Conservation (phyloP, 148 eudicot species). For the Arbutus unedo region DNA sequence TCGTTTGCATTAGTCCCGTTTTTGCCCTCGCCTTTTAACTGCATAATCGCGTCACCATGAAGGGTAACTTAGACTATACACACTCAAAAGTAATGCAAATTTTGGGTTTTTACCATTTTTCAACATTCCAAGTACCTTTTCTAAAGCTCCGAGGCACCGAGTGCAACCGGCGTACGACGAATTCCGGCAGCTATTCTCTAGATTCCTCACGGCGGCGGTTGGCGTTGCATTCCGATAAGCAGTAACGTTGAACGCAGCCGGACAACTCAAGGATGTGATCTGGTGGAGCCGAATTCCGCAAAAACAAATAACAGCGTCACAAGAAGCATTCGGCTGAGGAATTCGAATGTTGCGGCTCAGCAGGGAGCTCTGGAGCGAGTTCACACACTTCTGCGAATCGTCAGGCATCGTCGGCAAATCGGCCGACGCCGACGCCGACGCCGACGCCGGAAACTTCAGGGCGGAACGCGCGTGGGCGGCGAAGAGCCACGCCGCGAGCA, state of each 20-base stretch:
- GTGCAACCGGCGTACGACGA: slow-evolving; percentile 91
- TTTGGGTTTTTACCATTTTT: too few relatives aligned
- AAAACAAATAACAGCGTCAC: slow-evolving; percentile 86
- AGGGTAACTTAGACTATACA: slow-evolving; percentile 16
- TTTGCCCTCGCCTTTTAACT: slow-evolving; percentile 61
- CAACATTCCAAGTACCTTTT: slow-evolving; percentile 46
- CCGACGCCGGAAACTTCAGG: slow-evolving; percentile 34
- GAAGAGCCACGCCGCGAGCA: slow-evolving; percentile 90
- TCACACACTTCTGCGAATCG: slow-evolving; percentile 84
- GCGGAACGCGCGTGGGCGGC: slow-evolving; percentile 89
- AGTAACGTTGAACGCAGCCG: slow-evolving; percentile 69
- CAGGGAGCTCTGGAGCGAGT: slow-evolving; percentile 69
- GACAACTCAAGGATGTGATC: slow-evolving; percentile 70
- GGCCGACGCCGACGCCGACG: slow-evolving; percentile 38
- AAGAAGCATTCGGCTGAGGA: slow-evolving; percentile 66
- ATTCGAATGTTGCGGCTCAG: slow-evolving; percentile 50
- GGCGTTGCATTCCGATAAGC: slow-evolving; percentile 53
- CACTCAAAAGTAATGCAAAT: background rate
- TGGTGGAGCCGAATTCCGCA: slow-evolving; percentile 89
- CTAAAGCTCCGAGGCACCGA: slow-evolving; percentile 78
- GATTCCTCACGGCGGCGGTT: slow-evolving; percentile 59
- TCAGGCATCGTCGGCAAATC: slow-evolving; percentile 89
- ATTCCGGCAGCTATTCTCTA: slow-evolving; percentile 74
- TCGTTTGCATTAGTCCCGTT: slow-evolving; percentile 36
- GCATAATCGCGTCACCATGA: slow-evolving; percentile 10